Base-by-base conservation (phyloP, 108 stramenopile species). In the Cyclotella kingstonii region DNA sequence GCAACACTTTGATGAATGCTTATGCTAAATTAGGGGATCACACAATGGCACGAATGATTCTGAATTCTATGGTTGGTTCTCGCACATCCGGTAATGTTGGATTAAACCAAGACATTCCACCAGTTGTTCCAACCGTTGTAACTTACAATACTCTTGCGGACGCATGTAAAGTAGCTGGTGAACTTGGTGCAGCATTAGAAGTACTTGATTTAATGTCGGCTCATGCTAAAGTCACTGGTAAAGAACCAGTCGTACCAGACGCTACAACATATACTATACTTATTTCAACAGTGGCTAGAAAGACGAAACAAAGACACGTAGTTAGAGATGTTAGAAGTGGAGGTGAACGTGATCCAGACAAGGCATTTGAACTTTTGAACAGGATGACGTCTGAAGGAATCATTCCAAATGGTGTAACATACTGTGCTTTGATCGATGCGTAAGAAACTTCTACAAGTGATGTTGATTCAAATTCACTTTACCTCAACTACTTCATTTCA, bases 1-100 rank as follows among this genome's bases (percentile, higher is more conserved):
- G 83, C 68, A 94, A 94, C 47, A 91, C 87, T 41, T 66, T 91
- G 12, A 89, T 94, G 93, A 91, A 94, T 66, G 79, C 75, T 17
- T 90, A 85, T 65, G 84, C 90, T 4, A 94, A 91, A 62, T 47
- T 87, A 21, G 84, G 79, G 7, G 80, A 91, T 64, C 31, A 83
- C 7, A 47, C 50, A 19, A 52, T 52, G 34, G 90, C 86, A 12
- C 59, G 82, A 58, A 69, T 82, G 15, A 62, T 94, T 11, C 50
- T 91, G 22, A 46, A 80, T 23, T 81, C 90, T 43, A 89, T 94
- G 86, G 25, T 68, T 18, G 57, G 60, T 19, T 22, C 28, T 10
- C 34, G 34, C 22, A 38, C 52, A 0, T 15, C 29, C 14, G 36
- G 34, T 2, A 39, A 18, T 9, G 18, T 29, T 43, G 60, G 52